Percentiles rank a stretch among this genome's conserved stretches.
Evolutionary conservation across 1,139 yeast genomes (phyloP).

Genomic region (Candida glucosophila): DNA sequence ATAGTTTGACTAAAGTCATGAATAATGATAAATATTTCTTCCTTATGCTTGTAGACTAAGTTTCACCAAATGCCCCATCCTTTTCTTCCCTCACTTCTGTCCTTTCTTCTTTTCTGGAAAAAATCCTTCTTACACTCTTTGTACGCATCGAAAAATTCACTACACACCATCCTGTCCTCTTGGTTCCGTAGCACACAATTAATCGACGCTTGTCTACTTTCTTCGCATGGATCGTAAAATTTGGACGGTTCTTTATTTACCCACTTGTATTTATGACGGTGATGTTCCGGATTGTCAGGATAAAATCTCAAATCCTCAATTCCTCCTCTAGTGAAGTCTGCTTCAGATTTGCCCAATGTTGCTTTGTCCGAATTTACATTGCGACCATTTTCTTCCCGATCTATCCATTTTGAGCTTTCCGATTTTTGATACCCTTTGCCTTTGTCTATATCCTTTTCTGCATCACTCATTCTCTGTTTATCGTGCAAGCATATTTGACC

Average conservation of each 20-base stretch:
- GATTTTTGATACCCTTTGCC: too few relatives aligned
- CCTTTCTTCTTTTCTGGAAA: constrained; percentile 35
- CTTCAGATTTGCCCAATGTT: constrained; percentile 28
- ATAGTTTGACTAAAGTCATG: too few relatives aligned
- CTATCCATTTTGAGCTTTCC: not conserved
- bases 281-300: constrained; percentile 72
- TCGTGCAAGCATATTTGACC: too few relatives aligned
- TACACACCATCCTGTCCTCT: constrained; percentile 66
- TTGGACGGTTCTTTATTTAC: constrained; percentile 68
- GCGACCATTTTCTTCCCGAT: not conserved
- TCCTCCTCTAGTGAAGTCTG: constrained; percentile 50
- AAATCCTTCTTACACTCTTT: constrained; percentile 87
- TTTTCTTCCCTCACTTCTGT: constrained; percentile 29
- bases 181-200: constrained; percentile 71
- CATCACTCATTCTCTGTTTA: too few relatives aligned
- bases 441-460: too few relatives aligned
- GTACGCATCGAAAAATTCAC: constrained; percentile 85
- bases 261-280: constrained; percentile 54
- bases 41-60: too few relatives aligned
- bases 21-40: too few relatives aligned
- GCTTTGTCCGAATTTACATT: not conserved
- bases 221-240: constrained; percentile 89
- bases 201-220: constrained; percentile 79
- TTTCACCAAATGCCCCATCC: constrained; percentile 40
- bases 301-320: constrained; percentile 57